Evolutionary conservation across 176 grass and related monocot genomes (phyloP), one percentile per base, ranked within the genome.

Genomic region (Saccharum spontaneum): DNA sequence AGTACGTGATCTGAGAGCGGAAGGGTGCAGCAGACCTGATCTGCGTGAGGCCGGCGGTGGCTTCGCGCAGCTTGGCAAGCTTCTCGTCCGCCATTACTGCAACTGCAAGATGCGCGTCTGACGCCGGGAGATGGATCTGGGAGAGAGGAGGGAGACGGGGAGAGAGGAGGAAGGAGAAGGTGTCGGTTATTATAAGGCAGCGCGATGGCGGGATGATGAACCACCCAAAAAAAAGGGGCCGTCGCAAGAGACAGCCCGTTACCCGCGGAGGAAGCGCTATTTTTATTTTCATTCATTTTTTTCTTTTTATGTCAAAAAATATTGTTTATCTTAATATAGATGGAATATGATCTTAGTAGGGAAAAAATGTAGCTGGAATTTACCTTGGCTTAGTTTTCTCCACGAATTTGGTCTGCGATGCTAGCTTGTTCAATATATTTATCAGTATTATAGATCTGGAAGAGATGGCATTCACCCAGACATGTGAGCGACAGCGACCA

Each of bases 21-120:
- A 33, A 23, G 3, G 12, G 44, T 40, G 13, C 0, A 8, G n/a
- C 12, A 73, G 49, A 94, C 97, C 97, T 98, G 90, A 96, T 95
- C 88, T 94, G 83, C 14, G 44, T 16, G 36, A 98, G 93, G 48
- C 65, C 65, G 36, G 78, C 71, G 40, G 94, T 87, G 54, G 93
- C 91, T 45, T 87, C 74, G 24, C 88, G 57, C 33, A 98, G 91
- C 84, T 88, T 98, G 37, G 70, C 52, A 48, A 96, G 81, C 89
- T 89, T 98, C 82, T 88, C 97, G 57, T 98, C 93, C 37, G 86
- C 92, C 89, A 92, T 94, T 69, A 3, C 28, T 66, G 59, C 12
- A 43, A 33, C 23, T 26, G 55, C 13, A 28, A 44, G 23, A 23
- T n/a, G 44, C 43, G n/a, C 57, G 43, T 15, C n/a, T 26, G 50